Evolutionary conservation across 805 yeast genomes (phyloP).

Genomic region (Lachancea meyersii): DNA sequence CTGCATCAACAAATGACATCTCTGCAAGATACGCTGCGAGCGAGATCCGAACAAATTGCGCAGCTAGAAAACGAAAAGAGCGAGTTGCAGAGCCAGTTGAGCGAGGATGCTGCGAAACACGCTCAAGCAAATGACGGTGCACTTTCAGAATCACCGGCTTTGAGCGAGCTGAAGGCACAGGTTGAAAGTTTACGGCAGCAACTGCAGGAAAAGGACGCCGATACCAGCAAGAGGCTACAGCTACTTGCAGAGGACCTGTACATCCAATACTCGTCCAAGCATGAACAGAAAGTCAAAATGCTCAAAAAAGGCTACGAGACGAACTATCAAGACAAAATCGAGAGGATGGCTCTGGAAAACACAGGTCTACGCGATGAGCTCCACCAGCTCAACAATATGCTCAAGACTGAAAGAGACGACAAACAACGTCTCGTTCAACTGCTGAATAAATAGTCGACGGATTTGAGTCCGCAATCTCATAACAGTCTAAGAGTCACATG

Average conservation of each 20-base stretch:
- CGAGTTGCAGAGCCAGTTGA: conserved; percentile 20
- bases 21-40: conserved; percentile 28
- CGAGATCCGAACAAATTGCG: conserved; percentile 25
- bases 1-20: conserved; percentile 33
- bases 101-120: not conserved
- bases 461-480: too few species aligned
- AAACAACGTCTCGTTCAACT: conserved; percentile 50
- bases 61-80: conserved; percentile 27
- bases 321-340: conserved; percentile 44
- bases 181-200: conserved; percentile 33
- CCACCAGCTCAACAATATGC: conserved; percentile 43
- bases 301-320: conserved; percentile 54
- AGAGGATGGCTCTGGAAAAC: conserved; percentile 38
- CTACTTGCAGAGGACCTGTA: conserved; percentile 65
- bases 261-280: conserved; percentile 69
- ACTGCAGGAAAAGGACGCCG: conserved; percentile 37
- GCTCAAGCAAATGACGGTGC: not conserved
- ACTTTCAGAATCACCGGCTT: conserved; percentile 10
- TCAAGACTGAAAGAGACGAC: conserved; percentile 49
- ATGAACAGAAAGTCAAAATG: conserved; percentile 61
- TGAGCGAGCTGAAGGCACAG: conserved; percentile 6
- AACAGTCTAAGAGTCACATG: too few species aligned
- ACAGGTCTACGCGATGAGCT: conserved; percentile 45
- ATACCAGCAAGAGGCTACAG: conserved; percentile 49
- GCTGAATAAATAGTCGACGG: conserved; percentile 33